Percentiles rank a stretch among this genome's conserved stretches.
Conservation (phyloP, 2,329 filamentous ascomycete genomes). For the Bipolaris victoriae region DNA sequence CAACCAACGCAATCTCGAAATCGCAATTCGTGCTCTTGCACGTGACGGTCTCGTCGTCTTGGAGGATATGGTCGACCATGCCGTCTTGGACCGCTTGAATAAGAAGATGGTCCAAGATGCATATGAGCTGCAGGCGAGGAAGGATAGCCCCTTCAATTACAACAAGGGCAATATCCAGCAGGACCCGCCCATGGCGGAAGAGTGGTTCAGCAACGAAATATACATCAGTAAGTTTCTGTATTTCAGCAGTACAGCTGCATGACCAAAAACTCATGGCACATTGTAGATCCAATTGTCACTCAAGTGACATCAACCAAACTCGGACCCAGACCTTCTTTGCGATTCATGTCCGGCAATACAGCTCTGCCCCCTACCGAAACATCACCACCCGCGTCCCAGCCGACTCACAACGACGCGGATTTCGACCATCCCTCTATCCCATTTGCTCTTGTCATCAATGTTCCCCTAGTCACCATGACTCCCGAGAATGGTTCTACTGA, state of each 20-base stretch:
- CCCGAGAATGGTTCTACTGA: constrained; percentile 58
- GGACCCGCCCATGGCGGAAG: constrained; percentile 60
- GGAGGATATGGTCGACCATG: constrained; percentile 50
- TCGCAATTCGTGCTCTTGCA: constrained; percentile 39
- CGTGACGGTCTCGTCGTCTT: constrained; percentile 45
- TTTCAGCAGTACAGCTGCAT: background rate
- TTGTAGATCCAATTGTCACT: constrained; percentile 60
- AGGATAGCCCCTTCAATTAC: constrained; percentile 66
- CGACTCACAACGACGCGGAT: constrained; percentile 44
- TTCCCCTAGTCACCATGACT: constrained; percentile 54
- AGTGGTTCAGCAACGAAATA: constrained; percentile 50
- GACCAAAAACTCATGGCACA: background rate
- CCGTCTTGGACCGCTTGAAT: constrained; percentile 62
- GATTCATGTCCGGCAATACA: constrained; percentile 46
- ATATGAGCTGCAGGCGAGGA: constrained; percentile 56
- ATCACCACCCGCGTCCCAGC: constrained; percentile 41
- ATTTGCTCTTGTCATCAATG: constrained; percentile 57
- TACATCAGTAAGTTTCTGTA: constrained; percentile 57
- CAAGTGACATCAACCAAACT: constrained; percentile 60
- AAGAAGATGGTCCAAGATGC: constrained; percentile 66
- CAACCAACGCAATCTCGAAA: constrained; percentile 59
- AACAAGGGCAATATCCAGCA: constrained; percentile 68
- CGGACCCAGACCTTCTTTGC: constrained; percentile 39
- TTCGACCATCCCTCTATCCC: constrained; percentile 46
- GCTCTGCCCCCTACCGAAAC: constrained; percentile 55